Conservation (phyloP, 2,329 filamentous ascomycete species). For the Drechmeria coniospora region DNA sequence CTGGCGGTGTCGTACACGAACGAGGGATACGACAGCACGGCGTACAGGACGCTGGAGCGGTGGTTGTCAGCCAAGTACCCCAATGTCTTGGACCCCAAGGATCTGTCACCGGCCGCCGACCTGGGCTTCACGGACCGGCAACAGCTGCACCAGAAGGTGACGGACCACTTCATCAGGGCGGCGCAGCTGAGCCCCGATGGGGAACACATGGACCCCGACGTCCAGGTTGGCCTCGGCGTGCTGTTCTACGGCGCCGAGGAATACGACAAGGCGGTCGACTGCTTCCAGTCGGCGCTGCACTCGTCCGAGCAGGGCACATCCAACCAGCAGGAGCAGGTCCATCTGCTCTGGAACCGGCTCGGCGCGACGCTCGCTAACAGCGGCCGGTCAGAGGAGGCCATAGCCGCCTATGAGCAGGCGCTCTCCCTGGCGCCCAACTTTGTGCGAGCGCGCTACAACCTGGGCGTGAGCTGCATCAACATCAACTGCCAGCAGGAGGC, state of each 20-base stretch:
- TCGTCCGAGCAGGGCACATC: conserved; percentile 69
- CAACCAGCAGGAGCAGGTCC: conserved; percentile 74
- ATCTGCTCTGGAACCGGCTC: conserved; percentile 92
- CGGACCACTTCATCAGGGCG: conserved; percentile 77
- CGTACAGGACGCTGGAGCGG: conserved; percentile 88
- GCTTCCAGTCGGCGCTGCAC: conserved; percentile 83
- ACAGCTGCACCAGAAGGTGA: conserved; percentile 78
- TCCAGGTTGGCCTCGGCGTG: conserved; percentile 91
- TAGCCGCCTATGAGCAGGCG: conserved; percentile 89
- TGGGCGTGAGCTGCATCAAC: conserved; percentile 93
- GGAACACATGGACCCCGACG: conserved; percentile 94
- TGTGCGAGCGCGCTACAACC: conserved; percentile 89
- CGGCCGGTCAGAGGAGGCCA: conserved; percentile 86
- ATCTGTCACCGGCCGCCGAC: conserved; percentile 62
- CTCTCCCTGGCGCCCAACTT: conserved; percentile 87
- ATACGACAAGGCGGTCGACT: conserved; percentile 97
- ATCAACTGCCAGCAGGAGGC: conserved; percentile 91
- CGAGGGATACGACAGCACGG: conserved; percentile 93
- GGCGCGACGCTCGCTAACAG: conserved; percentile 93
- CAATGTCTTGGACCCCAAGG: conserved; percentile 54
- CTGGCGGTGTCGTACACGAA: conserved; percentile 96
- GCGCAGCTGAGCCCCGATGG: conserved; percentile 85
- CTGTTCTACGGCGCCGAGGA: conserved; percentile 97
- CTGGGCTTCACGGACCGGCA: conserved; percentile 91
- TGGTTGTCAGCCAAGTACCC: conserved; percentile 97